These are phyloP conservation scores for Cystobasidium tubakii DNA, from an alignment of 768 basidiomycete genomes.

Conservation along the genomic window DNA sequence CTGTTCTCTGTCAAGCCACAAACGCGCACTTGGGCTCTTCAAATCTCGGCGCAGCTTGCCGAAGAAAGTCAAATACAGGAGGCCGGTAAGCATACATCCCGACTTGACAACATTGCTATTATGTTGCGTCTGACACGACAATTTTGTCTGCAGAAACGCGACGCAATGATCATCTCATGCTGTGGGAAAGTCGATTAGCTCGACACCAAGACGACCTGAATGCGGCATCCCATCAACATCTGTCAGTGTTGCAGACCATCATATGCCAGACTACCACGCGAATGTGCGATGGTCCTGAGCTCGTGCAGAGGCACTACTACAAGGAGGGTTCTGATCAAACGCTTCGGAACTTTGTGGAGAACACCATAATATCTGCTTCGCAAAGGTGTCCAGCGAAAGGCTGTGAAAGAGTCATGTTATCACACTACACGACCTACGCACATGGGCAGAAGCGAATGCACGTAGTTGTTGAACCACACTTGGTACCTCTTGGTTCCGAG, in stretches of 20 bases:
- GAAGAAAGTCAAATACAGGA: slow-evolving; percentile 34
- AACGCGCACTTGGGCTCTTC: slow-evolving; percentile 30
- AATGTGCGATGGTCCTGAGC: slow-evolving; percentile 55
- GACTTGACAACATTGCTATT: no score
- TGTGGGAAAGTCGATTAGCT: slow-evolving; percentile 39
- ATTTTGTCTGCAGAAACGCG: slow-evolving; percentile 36
- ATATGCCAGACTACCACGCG: slow-evolving; percentile 66
- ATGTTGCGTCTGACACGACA: no score
- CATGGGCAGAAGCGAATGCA: slow-evolving; percentile 78
- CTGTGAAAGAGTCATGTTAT: slow-evolving; percentile 71
- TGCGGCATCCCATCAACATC: slow-evolving; percentile 86
- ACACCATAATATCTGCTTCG: slow-evolving; percentile 61
- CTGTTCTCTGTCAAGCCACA: slow-evolving; percentile 33
- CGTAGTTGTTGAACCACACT: slow-evolving; percentile 56
- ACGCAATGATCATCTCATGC: slow-evolving; percentile 39
- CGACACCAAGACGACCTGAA: slow-evolving; percentile 58
- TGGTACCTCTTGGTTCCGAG: slow-evolving; percentile 44
- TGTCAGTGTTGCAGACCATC: slow-evolving; percentile 71
- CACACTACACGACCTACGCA: slow-evolving; percentile 83
- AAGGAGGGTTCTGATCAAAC: slow-evolving; percentile 62
- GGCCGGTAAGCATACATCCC: not conserved
- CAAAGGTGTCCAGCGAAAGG: slow-evolving; percentile 75
- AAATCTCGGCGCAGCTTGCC: slow-evolving; percentile 32
- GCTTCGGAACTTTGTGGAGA: slow-evolving; percentile 86
- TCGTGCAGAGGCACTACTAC: slow-evolving; percentile 78